A percentile compares a stretch with the other conserved stretches of the same genome.
phyloP scores from a whole-genome alignment of 2,329 filamentous ascomycete species.

The Chrysosphaeria jannelii region DNA sequence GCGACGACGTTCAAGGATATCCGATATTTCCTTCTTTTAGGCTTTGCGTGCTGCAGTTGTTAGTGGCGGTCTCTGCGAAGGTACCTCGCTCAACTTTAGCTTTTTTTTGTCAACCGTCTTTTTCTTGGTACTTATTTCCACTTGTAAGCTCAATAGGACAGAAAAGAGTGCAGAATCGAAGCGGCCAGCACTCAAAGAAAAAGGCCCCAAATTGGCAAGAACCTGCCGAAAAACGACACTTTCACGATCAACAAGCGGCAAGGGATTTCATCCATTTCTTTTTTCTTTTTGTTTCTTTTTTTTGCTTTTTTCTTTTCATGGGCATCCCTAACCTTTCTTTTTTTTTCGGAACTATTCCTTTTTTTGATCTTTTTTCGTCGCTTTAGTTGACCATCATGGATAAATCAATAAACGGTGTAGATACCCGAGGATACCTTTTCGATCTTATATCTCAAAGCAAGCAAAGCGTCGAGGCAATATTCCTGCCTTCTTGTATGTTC shows the following conservation, averaged over 20 bases:
- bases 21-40: no score
- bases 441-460: conserved; percentile 1
- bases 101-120: conserved; percentile 3
- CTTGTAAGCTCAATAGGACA: no score
- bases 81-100: conserved; percentile 4
- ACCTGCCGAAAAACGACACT: no score
- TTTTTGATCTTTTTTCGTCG: neutral
- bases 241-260: neutral
- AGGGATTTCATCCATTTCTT: neutral
- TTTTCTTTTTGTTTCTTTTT: neutral
- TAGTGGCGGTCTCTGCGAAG: no score
- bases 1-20: no score
- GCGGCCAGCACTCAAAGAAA: no score
- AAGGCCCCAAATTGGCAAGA: no score
- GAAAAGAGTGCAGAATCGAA: no score
- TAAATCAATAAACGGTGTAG: neutral
- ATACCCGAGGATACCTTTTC: no score
- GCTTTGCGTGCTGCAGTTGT: no score
- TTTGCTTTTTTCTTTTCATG: neutral
- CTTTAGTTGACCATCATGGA: neutral
- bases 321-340: neutral
- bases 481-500: no score
- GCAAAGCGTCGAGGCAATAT: conserved; percentile 1
- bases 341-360: neutral
- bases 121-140: neutral